Base-by-base conservation (phyloP, 148 eudicot species). In the Fallopia convolvulus region DNA sequence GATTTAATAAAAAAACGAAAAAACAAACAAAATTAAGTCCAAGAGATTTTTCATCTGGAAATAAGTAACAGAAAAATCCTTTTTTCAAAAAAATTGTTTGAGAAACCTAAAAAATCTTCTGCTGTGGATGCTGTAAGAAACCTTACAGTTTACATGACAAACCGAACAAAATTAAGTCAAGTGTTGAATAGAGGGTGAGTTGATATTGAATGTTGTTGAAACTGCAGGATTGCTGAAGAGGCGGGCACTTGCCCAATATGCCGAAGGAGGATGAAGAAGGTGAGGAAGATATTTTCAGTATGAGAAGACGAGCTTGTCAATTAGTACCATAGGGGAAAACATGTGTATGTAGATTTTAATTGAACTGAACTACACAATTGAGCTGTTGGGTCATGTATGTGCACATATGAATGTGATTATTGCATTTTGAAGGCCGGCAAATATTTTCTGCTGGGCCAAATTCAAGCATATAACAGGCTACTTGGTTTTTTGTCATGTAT, bases 221-320 rank as follows among this genome's bases (percentile, higher is more conserved):
- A 13, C 60, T 81, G 81, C 92, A 93, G 96, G 87, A 87, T 90
- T 49, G 86, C 83, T 15, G 91, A 93, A 83, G 87, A 85, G 83
- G 88, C 87, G 13, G 89, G 92, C 17, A 86, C 76, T 78, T 91
- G 96, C 74, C 96, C 93, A 4, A 84, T 87, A 70, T 93, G 96
- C 71, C 85, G 96, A 1, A 85, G 88, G 81, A 85, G 72, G 55
- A 82, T 86, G 81, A 93, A 89, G 91, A 89, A 89, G 87, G 93
- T 89, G 65, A 89, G 89, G 83, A 93, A 80, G 85, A 91, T 93
- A 81, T 86, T 83, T 82, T 70, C 88, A 40, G 93, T 84, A 74
- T 90, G 83, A 88, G 33, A 68, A 68, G 42, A 36, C 46, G 44
- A 68, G 44, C 12, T 68, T 42, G 41, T 39, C 65, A 18, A 21